phyloP scores from a whole-genome alignment of 2,329 filamentous ascomycete genomes.

The Bipolaris bicolor region DNA sequence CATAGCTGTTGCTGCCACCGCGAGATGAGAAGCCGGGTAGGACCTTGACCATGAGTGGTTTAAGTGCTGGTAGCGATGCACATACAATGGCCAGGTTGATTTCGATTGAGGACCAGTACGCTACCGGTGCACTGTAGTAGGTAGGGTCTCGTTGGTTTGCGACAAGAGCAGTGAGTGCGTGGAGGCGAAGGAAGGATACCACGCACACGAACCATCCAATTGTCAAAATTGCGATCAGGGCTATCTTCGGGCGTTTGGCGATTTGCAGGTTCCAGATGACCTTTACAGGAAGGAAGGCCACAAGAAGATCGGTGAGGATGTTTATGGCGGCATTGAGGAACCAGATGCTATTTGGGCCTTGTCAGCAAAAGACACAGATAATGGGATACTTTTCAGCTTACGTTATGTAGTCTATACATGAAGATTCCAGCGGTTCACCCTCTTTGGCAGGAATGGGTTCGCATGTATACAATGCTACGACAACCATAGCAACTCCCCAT shows the following conservation, averaged over 20 bases:
- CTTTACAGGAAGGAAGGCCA: constrained; percentile 32
- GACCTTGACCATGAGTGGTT: constrained; percentile 33
- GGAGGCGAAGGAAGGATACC: constrained; percentile 39
- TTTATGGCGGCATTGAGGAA: constrained; percentile 32
- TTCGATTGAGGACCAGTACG: constrained; percentile 42
- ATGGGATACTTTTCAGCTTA: constrained; percentile 11
- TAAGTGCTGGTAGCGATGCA: constrained; percentile 40
- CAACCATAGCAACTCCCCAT: constrained; percentile 20
- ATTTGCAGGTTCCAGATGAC: constrained; percentile 36
- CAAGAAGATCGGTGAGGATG: constrained; percentile 33
- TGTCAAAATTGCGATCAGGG: constrained; percentile 30
- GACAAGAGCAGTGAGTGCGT: constrained; percentile 22
- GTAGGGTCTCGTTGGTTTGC: constrained; percentile 27
- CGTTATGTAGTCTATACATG: constrained; percentile 23
- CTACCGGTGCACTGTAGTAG: constrained; percentile 30
- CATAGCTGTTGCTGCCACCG: constrained; percentile 16
- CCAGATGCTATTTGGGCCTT: constrained; percentile 20
- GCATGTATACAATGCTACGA: constrained; percentile 29
- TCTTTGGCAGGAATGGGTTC: constrained; percentile 34
- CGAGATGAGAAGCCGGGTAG: constrained; percentile 29
- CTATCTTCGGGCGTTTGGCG: constrained; percentile 28
- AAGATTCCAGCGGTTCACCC: constrained; percentile 20
- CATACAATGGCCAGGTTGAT: constrained; percentile 43
- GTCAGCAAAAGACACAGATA: neutral
- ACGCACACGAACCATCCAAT: constrained; percentile 45